These are phyloP conservation scores for Cubamyces lactineus DNA, from an alignment of 768 basidiomycete genomes.

Conservation along the genomic window DNA sequence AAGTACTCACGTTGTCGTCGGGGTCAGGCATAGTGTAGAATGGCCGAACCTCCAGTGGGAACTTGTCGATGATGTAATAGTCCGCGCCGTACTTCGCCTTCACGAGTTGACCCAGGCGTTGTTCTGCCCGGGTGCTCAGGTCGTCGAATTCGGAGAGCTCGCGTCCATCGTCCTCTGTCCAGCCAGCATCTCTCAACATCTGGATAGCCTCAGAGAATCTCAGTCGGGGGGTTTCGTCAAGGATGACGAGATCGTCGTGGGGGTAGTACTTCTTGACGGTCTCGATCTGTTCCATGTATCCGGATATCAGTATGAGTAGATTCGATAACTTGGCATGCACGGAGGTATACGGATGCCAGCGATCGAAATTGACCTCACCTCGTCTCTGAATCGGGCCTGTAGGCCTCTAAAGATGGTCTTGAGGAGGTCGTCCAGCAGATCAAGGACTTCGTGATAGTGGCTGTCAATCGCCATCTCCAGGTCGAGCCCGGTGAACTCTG, in stretches of 20 bases:
- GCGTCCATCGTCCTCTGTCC: slow-evolving; percentile 37
- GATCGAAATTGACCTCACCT: slow-evolving; percentile 53
- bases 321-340: not conserved
- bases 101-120: slow-evolving; percentile 87
- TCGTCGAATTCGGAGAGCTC: slow-evolving; percentile 50
- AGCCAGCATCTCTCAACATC: slow-evolving; percentile 53
- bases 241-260: slow-evolving; percentile 56
- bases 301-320: slow-evolving; percentile 2
- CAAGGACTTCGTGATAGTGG: slow-evolving; percentile 97
- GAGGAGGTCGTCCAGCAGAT: slow-evolving; percentile 85
- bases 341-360: not conserved
- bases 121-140: slow-evolving; percentile 91
- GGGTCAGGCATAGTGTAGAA: slow-evolving; percentile 99
- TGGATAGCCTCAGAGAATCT: slow-evolving; percentile 54
- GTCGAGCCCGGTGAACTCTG: slow-evolving; percentile 98
- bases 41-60: slow-evolving; percentile 90
- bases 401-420: slow-evolving; percentile 85
- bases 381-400: slow-evolving; percentile 69
- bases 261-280: slow-evolving; percentile 53
- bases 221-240: slow-evolving; percentile 56
- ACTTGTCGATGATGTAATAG: slow-evolving; percentile 97
- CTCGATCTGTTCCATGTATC: slow-evolving; percentile 34
- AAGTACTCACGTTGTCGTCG: slow-evolving; percentile 67
- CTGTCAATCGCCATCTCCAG: slow-evolving; percentile 98
- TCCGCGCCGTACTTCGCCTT: slow-evolving; percentile 95